Evolutionary conservation across 2,329 filamentous ascomycete species (phyloP).

Genomic region (Ceratocystis lukuohia): DNA sequence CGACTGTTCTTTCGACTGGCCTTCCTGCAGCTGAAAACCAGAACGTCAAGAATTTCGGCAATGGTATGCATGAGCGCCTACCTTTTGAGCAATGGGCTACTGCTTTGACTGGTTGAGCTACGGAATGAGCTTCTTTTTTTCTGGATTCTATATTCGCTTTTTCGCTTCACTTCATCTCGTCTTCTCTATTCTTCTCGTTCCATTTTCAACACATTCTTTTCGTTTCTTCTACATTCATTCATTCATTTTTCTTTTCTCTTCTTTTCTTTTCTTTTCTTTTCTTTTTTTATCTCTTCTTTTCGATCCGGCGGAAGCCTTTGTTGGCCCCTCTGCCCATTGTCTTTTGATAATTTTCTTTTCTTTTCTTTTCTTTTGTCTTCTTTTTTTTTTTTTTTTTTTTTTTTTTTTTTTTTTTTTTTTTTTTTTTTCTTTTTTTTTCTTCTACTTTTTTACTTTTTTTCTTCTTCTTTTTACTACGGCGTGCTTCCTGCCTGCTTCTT

Average conservation of each 20-base stretch:
- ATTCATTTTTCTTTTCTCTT: not conserved
- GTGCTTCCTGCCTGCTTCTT: not conserved
- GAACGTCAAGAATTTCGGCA: conserved; percentile 12
- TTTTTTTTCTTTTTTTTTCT: not conserved
- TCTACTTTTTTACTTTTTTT: not conserved
- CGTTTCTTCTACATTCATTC: not conserved
- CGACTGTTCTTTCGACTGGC: conserved; percentile 12
- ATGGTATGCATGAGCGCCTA: conserved; percentile 16
- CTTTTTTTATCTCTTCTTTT: not conserved
- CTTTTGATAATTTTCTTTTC: conserved; percentile 18
- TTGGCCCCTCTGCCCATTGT: conserved; percentile 18
- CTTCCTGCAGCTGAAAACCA: conserved; percentile 6
- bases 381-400: not conserved
- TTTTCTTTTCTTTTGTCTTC: not conserved
- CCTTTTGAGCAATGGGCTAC: conserved; percentile 15
- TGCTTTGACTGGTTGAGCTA: conserved; percentile 12
- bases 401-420: conserved; percentile 1
- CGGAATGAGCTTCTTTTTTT: not conserved
- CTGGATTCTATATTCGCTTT: not conserved
- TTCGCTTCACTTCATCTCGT: not conserved
- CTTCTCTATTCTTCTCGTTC: not conserved
- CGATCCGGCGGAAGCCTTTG: conserved; percentile 15
- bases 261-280: not conserved
- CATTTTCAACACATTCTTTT: not conserved
- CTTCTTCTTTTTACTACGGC: not conserved